Evolutionary conservation across 75 land plant genomes (phyloP), one percentile per base, ranked within the genome.

Genomic region (Picea glauca): DNA sequence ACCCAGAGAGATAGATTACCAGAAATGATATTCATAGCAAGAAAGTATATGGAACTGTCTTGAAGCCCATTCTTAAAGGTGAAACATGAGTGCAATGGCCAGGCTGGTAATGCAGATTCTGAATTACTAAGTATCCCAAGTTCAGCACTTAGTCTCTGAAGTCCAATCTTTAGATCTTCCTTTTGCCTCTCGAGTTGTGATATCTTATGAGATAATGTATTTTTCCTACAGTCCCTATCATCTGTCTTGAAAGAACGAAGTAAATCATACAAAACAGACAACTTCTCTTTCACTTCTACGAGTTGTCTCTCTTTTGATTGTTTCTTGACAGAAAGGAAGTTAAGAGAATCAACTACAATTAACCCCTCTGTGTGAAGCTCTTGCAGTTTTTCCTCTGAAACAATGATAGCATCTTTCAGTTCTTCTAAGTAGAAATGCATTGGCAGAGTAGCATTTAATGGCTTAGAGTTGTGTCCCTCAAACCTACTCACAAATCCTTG

Each of bases 51-150:
- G n/a, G 17, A 40, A 61, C 65, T 32, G 3, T 78, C 81, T 58
- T 78, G 35, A 20, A 77, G 18, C 30, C 26, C 72, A 21, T 60
- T 35, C 72, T 81, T 81, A 57, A 81, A 81, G 8, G 30, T 78
- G 74, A 81, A 81, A 77, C 83, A 81, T 5, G 80, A 79, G 60
- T 81, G 83, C 21, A 81, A 76, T 38, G 80, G 83, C 83, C 80
- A 81, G 18, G 83, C 70, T 62, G 83, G 83, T 58, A 81, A 33
- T 56, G 70, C 14, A 17, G 83, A 50, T 77, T 81, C 83, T 54
- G 8, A 31, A 3, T 58, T 33, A 46, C 26, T 60, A 18, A 81
- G 62, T 38, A 11, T 63, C 66, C 80, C 83, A 81, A 81, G 83
- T 58, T 77, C 66, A 57, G 81, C 33, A 17, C 21, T 26, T 54